A percentile compares a stretch with the other conserved stretches of the same genome.
Conservation (phyloP, 495 filamentous ascomycete species). For the Xylaria grammica region DNA sequence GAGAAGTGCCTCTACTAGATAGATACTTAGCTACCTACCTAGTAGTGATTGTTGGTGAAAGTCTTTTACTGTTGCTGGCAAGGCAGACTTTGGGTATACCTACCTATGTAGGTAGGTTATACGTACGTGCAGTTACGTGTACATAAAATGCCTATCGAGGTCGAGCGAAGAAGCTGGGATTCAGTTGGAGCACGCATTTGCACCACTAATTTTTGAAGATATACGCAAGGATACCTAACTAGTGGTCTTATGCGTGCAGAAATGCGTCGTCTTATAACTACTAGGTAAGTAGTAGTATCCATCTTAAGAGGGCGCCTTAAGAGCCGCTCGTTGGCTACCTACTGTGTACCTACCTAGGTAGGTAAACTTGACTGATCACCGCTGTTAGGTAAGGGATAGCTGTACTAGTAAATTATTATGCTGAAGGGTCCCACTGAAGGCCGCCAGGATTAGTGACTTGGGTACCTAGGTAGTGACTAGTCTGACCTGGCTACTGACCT, state of each 20-base stretch:
- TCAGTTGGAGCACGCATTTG: constrained; percentile 2
- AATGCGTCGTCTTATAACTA: not conserved
- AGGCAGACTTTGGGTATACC: constrained; percentile 1
- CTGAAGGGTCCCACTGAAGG: no score
- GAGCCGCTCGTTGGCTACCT: not conserved
- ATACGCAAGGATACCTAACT: constrained; percentile 22
- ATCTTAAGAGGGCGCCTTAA: constrained; percentile 5
- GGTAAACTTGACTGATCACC: no score
- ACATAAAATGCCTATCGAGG: not conserved
- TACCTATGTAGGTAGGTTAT: no score
- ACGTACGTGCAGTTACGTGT: not conserved
- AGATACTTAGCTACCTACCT: not conserved
- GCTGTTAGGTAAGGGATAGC: no score
- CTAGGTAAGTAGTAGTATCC: no score
- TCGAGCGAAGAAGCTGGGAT: not conserved
- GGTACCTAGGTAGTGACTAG: no score
- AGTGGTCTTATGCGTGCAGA: no score
- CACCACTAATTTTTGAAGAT: constrained; percentile 5
- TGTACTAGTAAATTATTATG: no score
- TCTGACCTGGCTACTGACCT: no score
- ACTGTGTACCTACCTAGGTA: no score
- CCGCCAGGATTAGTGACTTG: no score
- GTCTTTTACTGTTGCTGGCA: not conserved
- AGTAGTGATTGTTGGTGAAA: not conserved
- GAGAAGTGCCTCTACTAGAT: no score